phyloP scores from a whole-genome alignment of 2,329 filamentous ascomycete species.

The Beauveria brongniartii region DNA sequence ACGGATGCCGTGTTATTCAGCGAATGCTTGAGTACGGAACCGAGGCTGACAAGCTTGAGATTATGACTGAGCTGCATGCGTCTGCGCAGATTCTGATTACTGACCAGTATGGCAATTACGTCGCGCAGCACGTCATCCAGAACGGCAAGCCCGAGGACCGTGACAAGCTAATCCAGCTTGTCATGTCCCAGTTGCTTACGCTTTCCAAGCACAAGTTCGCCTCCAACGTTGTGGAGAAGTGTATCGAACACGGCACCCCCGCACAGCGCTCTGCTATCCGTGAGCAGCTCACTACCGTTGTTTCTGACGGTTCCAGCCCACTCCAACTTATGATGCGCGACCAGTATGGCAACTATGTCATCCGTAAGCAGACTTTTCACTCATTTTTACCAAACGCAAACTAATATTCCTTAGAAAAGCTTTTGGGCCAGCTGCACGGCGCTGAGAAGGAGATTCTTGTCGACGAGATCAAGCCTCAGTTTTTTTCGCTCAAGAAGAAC shows the following conservation, averaged over 20 bases:
- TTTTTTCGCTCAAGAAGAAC: slow-evolving; percentile 54
- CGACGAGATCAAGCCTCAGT: slow-evolving; percentile 54
- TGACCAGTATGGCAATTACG: slow-evolving; percentile 93
- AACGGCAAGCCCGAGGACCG: slow-evolving; percentile 68
- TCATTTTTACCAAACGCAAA: slow-evolving; percentile 19
- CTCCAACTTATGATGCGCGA: slow-evolving; percentile 77
- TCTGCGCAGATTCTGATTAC: slow-evolving; percentile 66
- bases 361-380: slow-evolving; percentile 56
- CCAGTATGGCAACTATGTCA: slow-evolving; percentile 91
- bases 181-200: slow-evolving; percentile 61
- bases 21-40: slow-evolving; percentile 79
- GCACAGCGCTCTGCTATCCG: slow-evolving; percentile 65
- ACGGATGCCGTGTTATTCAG: slow-evolving; percentile 89
- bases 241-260: slow-evolving; percentile 63
- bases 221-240: slow-evolving; percentile 95
- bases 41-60: slow-evolving; percentile 58
- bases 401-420: slow-evolving; percentile 56
- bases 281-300: slow-evolving; percentile 48
- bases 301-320: slow-evolving; percentile 59
- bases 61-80: slow-evolving; percentile 71
- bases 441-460: slow-evolving; percentile 51
- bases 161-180: slow-evolving; percentile 61
- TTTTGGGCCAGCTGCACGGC: slow-evolving; percentile 57
- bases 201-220: slow-evolving; percentile 94
- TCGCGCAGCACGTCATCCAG: slow-evolving; percentile 83